Conservation (phyloP, 108 stramenopile species). For the Fragilariopsis cylindrus region DNA sequence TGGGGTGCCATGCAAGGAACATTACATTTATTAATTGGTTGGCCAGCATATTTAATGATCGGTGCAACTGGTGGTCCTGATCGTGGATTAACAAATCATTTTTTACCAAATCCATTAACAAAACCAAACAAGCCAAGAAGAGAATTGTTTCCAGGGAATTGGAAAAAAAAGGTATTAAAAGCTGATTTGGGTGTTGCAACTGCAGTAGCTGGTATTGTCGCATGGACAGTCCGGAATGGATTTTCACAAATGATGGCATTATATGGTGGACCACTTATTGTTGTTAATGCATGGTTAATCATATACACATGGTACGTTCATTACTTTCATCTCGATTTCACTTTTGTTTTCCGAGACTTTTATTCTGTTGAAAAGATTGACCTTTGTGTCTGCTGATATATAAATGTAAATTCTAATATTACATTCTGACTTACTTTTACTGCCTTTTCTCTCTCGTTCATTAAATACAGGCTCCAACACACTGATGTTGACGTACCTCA, state of each 20-base stretch:
- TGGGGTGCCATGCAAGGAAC: conserved; percentile 78
- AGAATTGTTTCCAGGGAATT: conserved; percentile 86
- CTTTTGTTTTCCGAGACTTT: too few relatives aligned
- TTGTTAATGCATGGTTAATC: conserved; percentile 96
- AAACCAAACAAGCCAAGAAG: conserved; percentile 73
- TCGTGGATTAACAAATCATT: conserved; percentile 80
- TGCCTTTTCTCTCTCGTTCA: background rate
- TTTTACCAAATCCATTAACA: conserved; percentile 61
- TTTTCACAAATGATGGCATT: conserved; percentile 76
- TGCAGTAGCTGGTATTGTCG: conserved; percentile 61
- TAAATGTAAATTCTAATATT: background rate
- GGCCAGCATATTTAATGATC: conserved; percentile 86
- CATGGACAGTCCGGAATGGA: conserved; percentile 76
- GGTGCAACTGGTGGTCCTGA: conserved; percentile 82
- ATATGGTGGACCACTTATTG: conserved; percentile 92
- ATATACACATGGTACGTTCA: conserved; percentile 91
- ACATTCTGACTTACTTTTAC: background rate
- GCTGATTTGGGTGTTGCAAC: conserved; percentile 89
- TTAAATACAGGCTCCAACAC: conserved; percentile 86
- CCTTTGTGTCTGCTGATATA: too few relatives aligned
- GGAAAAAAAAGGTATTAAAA: conserved; percentile 89
- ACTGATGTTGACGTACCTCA: conserved; percentile 97
- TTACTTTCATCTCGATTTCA: too few relatives aligned
- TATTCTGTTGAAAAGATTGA: too few relatives aligned
- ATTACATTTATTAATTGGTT: conserved; percentile 76